A percentile compares a stretch with the other conserved stretches of the same genome.
These are phyloP conservation scores for Barnettozyma vustinii DNA, from an alignment of 805 yeast species.

Conservation along the genomic window DNA sequence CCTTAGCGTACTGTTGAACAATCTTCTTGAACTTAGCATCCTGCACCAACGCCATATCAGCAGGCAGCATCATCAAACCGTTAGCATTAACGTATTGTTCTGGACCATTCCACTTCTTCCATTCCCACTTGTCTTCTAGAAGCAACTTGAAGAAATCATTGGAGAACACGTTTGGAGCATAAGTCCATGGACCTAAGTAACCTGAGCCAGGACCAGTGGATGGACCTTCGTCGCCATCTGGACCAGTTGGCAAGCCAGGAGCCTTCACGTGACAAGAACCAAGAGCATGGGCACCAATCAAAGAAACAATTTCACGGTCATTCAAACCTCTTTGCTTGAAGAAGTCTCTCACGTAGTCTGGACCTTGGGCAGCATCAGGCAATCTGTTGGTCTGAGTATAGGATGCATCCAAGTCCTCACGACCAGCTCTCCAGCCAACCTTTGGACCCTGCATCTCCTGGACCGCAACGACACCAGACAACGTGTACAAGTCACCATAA, in stretches of 20 bases:
- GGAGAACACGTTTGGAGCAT: constrained; percentile 65
- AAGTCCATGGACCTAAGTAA: constrained; percentile 89
- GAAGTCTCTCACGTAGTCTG: constrained; percentile 57
- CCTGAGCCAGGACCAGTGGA: constrained; percentile 48
- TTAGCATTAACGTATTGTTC: constrained; percentile 55
- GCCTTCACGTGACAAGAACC: constrained; percentile 65
- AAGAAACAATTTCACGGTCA: constrained; percentile 68
- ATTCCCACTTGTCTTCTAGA: constrained; percentile 47
- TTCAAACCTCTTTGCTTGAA: constrained; percentile 62
- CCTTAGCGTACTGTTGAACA: constrained; percentile 61
- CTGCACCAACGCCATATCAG: constrained; percentile 66
- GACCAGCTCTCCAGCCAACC: constrained; percentile 78
- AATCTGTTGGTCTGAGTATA: constrained; percentile 61
- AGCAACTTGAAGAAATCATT: constrained; percentile 67
- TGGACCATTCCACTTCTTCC: constrained; percentile 57
- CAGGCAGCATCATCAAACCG: constrained; percentile 80
- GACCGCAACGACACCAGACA: constrained; percentile 73
- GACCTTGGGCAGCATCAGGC: constrained; percentile 67
- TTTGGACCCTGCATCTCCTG: constrained; percentile 79
- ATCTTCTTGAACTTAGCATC: constrained; percentile 55
- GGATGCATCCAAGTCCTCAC: constrained; percentile 51
- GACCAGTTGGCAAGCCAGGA: constrained; percentile 19
- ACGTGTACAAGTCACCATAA: constrained; percentile 74
- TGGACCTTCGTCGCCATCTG: constrained; percentile 12
- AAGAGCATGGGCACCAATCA: constrained; percentile 71